Evolutionary conservation across 495 filamentous ascomycete genomes (phyloP).

Genomic region (Tuber aestivum): DNA sequence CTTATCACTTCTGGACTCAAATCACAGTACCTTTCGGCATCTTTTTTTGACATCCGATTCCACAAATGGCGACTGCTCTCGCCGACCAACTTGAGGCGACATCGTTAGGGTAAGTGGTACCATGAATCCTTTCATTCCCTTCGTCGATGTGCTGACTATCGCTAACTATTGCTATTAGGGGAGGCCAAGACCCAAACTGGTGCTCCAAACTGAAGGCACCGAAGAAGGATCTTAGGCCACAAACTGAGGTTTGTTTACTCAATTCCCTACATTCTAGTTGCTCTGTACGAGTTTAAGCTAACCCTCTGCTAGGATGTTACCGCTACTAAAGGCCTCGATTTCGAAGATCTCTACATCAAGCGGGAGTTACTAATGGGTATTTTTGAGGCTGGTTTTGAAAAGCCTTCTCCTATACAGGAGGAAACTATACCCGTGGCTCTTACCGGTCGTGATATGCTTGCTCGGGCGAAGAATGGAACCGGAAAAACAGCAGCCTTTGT

Average conservation of each 20-base stretch:
- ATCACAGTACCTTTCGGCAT: constrained; percentile 13
- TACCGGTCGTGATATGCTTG: constrained; percentile 89
- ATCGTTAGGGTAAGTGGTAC: constrained; percentile 57
- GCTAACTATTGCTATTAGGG: constrained; percentile 24
- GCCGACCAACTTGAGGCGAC: constrained; percentile 65
- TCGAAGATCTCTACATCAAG: constrained; percentile 92
- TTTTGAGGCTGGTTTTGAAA: constrained; percentile 97
- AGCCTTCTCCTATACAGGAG: constrained; percentile 98
- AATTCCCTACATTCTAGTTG: constrained; percentile 33
- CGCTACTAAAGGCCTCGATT: constrained; percentile 92
- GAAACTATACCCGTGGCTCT: constrained; percentile 95
- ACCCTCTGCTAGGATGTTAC: constrained; percentile 72
- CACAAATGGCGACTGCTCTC: constrained; percentile 55
- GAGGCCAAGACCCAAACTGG: constrained; percentile 58
- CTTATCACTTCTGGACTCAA: constrained; percentile 17
- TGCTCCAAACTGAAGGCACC: constrained; percentile 72
- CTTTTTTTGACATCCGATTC: constrained; percentile 10
- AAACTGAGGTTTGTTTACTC: constrained; percentile 71
- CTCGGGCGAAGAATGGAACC: constrained; percentile 95
- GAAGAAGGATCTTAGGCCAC: constrained; percentile 75
- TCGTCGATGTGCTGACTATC: constrained; percentile 29
- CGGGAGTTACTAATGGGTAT: constrained; percentile 96
- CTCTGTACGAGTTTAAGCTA: constrained; percentile 11
- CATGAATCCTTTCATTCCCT: constrained; percentile 5
- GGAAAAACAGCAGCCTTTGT: constrained; percentile 98